phyloP scores from a whole-genome alignment of 2,329 filamentous ascomycete genomes.

The Claviceps pazoutovae region DNA sequence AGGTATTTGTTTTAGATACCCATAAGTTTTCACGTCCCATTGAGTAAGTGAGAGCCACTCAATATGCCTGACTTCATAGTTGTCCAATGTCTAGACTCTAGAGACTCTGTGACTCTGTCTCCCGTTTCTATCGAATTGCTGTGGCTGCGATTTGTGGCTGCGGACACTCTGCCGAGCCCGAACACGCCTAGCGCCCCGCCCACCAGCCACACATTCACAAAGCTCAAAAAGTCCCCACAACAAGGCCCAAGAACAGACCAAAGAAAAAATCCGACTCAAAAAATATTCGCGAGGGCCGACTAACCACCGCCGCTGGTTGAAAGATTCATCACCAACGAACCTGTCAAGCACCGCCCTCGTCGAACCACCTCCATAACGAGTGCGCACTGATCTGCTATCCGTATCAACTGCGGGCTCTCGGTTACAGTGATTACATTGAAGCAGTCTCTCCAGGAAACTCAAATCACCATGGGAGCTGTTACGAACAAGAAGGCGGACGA shows the following conservation, averaged over 20 bases:
- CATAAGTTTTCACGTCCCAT: no score
- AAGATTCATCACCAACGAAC: slow-evolving; percentile 5
- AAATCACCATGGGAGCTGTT: slow-evolving; percentile 33
- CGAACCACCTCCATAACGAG: slow-evolving; percentile 9
- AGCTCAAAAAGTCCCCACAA: slow-evolving; percentile 9
- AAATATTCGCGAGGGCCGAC: neutral
- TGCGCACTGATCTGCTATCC: slow-evolving; percentile 4
- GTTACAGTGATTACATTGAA: slow-evolving; percentile 2
- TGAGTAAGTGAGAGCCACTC: no score
- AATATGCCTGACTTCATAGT: no score
- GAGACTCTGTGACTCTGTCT: no score
- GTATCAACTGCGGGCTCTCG: slow-evolving; percentile 6
- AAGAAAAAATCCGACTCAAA: slow-evolving; percentile 11
- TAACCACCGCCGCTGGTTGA: slow-evolving; percentile 5
- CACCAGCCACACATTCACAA: slow-evolving; percentile 8
- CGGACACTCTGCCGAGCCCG: neutral
- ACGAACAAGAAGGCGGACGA: slow-evolving; percentile 35
- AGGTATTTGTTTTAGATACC: no score
- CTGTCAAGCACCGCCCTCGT: slow-evolving; percentile 10
- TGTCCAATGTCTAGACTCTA: no score
- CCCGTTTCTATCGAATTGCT: neutral
- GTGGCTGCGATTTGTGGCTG: slow-evolving; percentile 7
- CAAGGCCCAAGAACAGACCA: neutral
- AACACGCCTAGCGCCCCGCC: slow-evolving; percentile 2
- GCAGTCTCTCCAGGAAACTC: neutral